Percentiles rank a stretch among this genome's conserved stretches.
phyloP scores from a whole-genome alignment of 1,284 basidiomycete genomes.

The Ceratorhiza oryzae-sativae region DNA sequence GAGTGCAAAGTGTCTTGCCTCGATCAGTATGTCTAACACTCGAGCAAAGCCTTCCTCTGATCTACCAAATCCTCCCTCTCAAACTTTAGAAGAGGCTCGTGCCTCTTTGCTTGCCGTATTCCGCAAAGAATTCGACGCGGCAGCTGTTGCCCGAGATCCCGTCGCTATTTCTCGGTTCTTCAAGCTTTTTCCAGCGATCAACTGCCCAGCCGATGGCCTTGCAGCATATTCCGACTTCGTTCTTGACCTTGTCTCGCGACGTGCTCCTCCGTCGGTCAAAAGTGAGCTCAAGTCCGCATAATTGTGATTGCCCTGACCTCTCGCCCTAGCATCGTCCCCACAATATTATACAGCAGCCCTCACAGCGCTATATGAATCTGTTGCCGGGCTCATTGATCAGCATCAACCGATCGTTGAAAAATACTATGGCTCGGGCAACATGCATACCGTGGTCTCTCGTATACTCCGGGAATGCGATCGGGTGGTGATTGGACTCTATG shows the following conservation, averaged over 20 bases:
- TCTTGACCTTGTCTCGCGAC: conserved; percentile 83
- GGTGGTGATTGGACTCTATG: conserved; percentile 77
- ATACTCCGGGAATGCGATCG: conserved; percentile 88
- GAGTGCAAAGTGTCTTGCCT: conserved; percentile 49
- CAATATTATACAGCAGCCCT: conserved; percentile 86
- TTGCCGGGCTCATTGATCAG: conserved; percentile 95
- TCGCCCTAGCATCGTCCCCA: conserved; percentile 77
- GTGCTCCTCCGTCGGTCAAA: conserved; percentile 79
- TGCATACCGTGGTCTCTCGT: conserved; percentile 79
- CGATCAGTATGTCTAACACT: neutral
- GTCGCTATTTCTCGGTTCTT: conserved; percentile 93
- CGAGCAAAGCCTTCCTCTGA: conserved; percentile 81
- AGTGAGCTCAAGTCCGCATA: conserved; percentile 56
- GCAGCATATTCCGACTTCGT: conserved; percentile 94
- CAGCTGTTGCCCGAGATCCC: conserved; percentile 80
- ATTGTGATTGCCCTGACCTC: conserved; percentile 7
- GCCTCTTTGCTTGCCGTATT: conserved; percentile 81
- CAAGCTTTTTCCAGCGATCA: conserved; percentile 94
- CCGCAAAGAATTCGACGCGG: conserved; percentile 76
- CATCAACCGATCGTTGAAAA: conserved; percentile 98
- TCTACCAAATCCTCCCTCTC: conserved; percentile 82
- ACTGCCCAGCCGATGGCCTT: conserved; percentile 91
- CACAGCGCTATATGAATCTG: conserved; percentile 91
- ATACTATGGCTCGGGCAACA: conserved; percentile 90
- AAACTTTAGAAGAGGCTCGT: conserved; percentile 80